Evolutionary conservation across 352 stramenopile genomes (phyloP).

Genomic region (Phytopythium vexans): DNA sequence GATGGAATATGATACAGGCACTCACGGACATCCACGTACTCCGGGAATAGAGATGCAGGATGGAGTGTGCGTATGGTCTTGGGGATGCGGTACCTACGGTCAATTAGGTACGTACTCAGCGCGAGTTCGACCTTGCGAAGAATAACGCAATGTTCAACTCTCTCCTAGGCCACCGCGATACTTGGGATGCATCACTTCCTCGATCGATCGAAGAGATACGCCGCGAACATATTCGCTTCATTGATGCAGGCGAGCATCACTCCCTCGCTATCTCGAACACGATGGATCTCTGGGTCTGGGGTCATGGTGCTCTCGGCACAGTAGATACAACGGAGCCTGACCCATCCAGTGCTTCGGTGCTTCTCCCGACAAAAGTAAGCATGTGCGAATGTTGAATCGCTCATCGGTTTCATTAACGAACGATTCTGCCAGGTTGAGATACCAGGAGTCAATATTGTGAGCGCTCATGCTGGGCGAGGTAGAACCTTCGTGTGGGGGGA

Average conservation of each 20-base stretch:
- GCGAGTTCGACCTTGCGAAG: not conserved
- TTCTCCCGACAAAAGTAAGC: conserved; percentile 49
- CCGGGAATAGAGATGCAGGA: conserved; percentile 39
- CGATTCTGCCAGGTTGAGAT: conserved; percentile 36
- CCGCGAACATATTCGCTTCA: conserved; percentile 43
- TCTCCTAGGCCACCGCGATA: conserved; percentile 61
- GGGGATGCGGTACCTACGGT: conserved; percentile 56
- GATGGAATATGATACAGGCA: not conserved
- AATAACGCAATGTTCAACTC: not conserved
- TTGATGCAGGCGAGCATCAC: conserved; percentile 68
- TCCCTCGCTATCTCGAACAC: conserved; percentile 66
- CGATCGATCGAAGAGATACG: conserved; percentile 67
- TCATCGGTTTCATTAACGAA: not conserved
- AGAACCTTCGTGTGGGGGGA: conserved; percentile 81
- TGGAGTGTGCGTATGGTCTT: conserved; percentile 69
- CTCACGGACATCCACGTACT: not conserved
- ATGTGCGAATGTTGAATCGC: not conserved
- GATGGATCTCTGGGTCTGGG: conserved; percentile 71
- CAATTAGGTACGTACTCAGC: conserved; percentile 45
- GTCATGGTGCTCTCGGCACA: conserved; percentile 58
- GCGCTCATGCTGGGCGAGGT: conserved; percentile 47
- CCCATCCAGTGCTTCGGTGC: conserved; percentile 39
- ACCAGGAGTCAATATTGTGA: conserved; percentile 47
- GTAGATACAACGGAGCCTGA: conserved; percentile 39
- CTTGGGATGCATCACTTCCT: conserved; percentile 58